A percentile compares a stretch with the other conserved stretches of the same genome.
These are phyloP conservation scores for Elongisporangium senticosum DNA, from an alignment of 352 stramenopile genomes.

Conservation along the genomic window DNA sequence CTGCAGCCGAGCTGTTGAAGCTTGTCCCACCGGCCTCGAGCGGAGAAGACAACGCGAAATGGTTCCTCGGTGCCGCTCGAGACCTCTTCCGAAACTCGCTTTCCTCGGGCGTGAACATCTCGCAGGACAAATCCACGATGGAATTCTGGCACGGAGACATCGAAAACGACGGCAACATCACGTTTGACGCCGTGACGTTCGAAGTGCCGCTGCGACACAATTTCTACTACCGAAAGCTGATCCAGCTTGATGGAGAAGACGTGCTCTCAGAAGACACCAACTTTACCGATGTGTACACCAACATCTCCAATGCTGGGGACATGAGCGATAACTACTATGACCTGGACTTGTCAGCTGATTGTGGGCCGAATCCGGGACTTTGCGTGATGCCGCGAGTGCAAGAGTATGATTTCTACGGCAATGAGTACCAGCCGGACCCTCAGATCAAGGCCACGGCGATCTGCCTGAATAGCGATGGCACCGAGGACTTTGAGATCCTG, in stretches of 20 bases:
- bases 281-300: conserved; percentile 5
- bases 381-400: conserved; percentile 7
- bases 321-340: conserved; percentile 8
- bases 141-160: background rate
- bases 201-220: conserved; percentile 28
- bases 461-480: conserved; percentile 20
- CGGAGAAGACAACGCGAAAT: background rate
- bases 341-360: conserved; percentile 8
- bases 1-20: background rate
- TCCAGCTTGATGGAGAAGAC: conserved; percentile 5
- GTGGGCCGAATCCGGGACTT: conserved; percentile 24
- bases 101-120: background rate
- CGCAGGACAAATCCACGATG: background rate
- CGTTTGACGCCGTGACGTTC: conserved; percentile 35
- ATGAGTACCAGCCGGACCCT: conserved; percentile 16
- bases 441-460: conserved; percentile 36
- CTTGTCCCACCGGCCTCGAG: background rate
- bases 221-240: conserved; percentile 7
- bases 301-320: conserved; percentile 10
- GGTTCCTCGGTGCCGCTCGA: background rate
- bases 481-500: conserved; percentile 21
- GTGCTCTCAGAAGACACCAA: conserved; percentile 4
- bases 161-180: conserved; percentile 9
- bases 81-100: background rate
- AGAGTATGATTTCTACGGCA: conserved; percentile 9